Base-by-base conservation (phyloP, 176 grass and related monocot species). In the Aegilops sharonensis region DNA sequence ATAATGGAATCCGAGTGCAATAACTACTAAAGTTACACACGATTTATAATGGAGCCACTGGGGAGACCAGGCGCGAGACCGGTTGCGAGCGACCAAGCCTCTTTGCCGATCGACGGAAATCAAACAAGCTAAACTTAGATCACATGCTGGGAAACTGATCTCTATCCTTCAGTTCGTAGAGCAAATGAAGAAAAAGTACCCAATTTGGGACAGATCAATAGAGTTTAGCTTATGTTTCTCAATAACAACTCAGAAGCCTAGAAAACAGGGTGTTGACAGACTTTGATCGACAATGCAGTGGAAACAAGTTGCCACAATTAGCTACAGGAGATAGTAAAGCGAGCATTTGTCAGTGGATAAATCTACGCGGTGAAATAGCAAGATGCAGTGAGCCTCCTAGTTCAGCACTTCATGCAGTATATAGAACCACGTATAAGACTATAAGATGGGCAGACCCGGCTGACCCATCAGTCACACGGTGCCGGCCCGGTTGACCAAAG, bases 111-210 rank as follows among this genome's bases (percentile, higher is more conserved):
- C 43, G 43, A 45, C 37, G 40, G 45, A 43, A 30, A 76, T 30
- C 42, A 24, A 70, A 61, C 78, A 15, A 50, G 37, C 13, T 35
- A 6, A 70, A 72, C 72, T 71, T 71, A 43, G 69, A 54, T 25
- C 64, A 11, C 17, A 74, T 11, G n/a, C 36, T 11, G 56, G 24
- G 9, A 10, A 10, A 23, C 34, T 3, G 15, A 9, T 71, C 3
- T 82, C 10, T 29, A n/a, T 20, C 78, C 64, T 36, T 83, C n/a
- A 61, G 83, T 20, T 82, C 60, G 71, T 77, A 69, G 11, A 72
- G 30, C 63, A 9, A 13, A 67, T 56, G 42, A 40, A 29, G 63
- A 29, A 40, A 17, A 56, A 18, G 6, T 34, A 45, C 45, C 17
- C 48, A 4, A 63, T 25, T 86, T 6, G 35, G 59, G 78, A 57